Percentiles rank a stretch among this genome's conserved stretches.
phyloP scores from a whole-genome alignment of 1,139 yeast species.

The Yamadazyma conglobata region DNA sequence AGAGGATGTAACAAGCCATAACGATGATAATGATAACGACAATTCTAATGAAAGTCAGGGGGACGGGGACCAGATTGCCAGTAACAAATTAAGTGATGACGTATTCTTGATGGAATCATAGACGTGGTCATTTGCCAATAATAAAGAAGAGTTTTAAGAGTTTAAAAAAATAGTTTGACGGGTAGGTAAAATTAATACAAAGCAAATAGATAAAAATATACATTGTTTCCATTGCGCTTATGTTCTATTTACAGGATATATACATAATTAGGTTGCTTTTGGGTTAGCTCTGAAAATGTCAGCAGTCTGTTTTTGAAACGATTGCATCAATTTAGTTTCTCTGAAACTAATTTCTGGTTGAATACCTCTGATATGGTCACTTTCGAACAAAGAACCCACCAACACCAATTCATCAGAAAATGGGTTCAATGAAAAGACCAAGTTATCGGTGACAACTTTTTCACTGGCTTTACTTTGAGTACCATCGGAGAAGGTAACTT shows the following conservation, averaged over 20 bases:
- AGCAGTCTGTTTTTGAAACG: slow-evolving; percentile 24
- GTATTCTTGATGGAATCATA: slow-evolving; percentile 31
- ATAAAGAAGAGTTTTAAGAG: not conserved
- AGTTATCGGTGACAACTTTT: slow-evolving; percentile 65
- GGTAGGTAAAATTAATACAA: not conserved
- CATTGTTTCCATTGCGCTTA: not conserved
- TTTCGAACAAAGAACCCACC: slow-evolving; percentile 81
- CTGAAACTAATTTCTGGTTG: slow-evolving; percentile 28
- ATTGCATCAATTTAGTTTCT: slow-evolving; percentile 23
- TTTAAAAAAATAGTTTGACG: not conserved
- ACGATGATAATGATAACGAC: slow-evolving; percentile 1
- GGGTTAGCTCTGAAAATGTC: slow-evolving; percentile 33
- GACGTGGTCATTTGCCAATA: slow-evolving; percentile 1
- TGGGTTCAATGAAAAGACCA: slow-evolving; percentile 76
- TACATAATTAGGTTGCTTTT: slow-evolving; percentile 4
- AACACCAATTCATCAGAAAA: slow-evolving; percentile 60
- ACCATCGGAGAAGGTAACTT: slow-evolving; percentile 48
- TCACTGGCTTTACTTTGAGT: slow-evolving; percentile 38
- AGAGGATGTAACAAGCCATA: not conserved
- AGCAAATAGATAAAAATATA: not conserved
- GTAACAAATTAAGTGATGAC: slow-evolving; percentile 12
- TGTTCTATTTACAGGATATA: slow-evolving; percentile 8
- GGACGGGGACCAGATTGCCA: too few relatives aligned
- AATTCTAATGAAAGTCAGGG: not conserved
- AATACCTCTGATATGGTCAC: slow-evolving; percentile 40